Evolutionary conservation across 2,329 filamentous ascomycete species (phyloP), one percentile per base, ranked within the genome.

Genomic region (Sporothrix inflata): DNA sequence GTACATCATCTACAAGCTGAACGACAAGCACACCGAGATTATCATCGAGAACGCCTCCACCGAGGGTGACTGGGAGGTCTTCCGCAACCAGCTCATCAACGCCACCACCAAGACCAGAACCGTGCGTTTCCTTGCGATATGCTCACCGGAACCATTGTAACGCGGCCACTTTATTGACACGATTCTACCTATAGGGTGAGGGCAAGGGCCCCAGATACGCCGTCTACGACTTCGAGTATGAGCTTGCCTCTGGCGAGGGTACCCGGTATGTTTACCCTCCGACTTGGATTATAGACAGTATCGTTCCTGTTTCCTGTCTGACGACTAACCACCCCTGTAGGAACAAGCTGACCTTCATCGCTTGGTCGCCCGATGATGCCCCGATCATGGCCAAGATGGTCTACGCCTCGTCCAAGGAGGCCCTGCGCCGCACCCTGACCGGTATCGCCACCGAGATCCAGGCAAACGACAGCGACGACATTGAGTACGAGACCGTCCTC

Each of bases 1-100:
- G 85, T 97, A 89, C 88, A 91, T 96, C 85, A 90, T 96, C 87
- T 95, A 89, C 90, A 94, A 94, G 88, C 89, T 96, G 81, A 91
- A 90, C 76, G 92, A 94, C 83, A 88, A 94, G 86, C 90, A 90
- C 87, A 93, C 91, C 84, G 83, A 93, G 84, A 94, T 96, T 81
- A 90, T 92, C 73, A 89, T 96, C 78, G 92, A 95, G 83, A 89
- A 93, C 81, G 86, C 89, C 71, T 92, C 90, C 73, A 84, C 84
- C 74, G 86, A 90, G 77, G 83, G 83, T 76, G 89, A 94, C 82
- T 95, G 89, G 86, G 88, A 91, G 73, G 83, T 79, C 76, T 94
- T 94, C 88, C 91, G 92, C 78, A 85, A 93, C 82, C 91, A 91
- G 86, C 90, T 96, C 75, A 81, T 94, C 80, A 88, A 86, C 79